These are phyloP conservation scores for Ogataea haglerorum DNA, from an alignment of 805 yeast species.

Conservation along the genomic window DNA sequence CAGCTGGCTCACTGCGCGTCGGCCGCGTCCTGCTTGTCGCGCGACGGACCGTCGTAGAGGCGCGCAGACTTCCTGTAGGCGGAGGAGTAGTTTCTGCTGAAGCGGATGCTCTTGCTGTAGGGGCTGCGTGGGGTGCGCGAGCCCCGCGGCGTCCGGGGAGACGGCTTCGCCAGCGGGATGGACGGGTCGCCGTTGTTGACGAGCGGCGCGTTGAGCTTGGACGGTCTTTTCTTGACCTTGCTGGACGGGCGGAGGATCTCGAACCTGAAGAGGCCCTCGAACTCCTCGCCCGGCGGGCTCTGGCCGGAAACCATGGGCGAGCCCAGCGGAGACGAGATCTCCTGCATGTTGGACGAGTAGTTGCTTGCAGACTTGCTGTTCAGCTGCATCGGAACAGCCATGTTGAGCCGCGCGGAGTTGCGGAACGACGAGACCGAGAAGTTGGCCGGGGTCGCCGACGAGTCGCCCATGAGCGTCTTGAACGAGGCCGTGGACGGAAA, in stretches of 20 bases:
- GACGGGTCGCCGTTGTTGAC: constrained; percentile 19
- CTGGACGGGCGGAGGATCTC: constrained; percentile 40
- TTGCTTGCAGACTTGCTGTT: constrained; percentile 15
- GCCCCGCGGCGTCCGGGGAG: constrained; percentile 28
- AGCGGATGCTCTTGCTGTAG: constrained; percentile 17
- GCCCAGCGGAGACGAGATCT: constrained; percentile 18
- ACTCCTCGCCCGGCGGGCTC: constrained; percentile 25
- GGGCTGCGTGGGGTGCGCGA: constrained; percentile 23
- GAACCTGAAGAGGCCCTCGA: constrained; percentile 44
- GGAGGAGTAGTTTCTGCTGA: constrained; percentile 17
- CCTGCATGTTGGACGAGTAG: constrained; percentile 15
- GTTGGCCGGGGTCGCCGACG: constrained; percentile 10
- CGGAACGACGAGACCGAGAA: constrained; percentile 18
- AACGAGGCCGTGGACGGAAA: constrained; percentile 65
- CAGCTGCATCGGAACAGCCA: constrained; percentile 17
- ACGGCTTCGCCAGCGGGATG: constrained; percentile 26
- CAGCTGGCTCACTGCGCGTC: not conserved
- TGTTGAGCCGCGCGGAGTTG: constrained; percentile 14
- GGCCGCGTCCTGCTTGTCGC: constrained; percentile 9
- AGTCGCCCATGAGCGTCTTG: constrained; percentile 64
- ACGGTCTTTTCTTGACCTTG: constrained; percentile 33
- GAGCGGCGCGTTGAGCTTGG: constrained; percentile 22
- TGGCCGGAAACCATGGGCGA: constrained; percentile 24
- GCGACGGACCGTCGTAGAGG: constrained; percentile 14
- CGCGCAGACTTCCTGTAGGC: constrained; percentile 17